A percentile compares a stretch with the other conserved stretches of the same genome.
Evolutionary conservation across 176 grass and related monocot species (phyloP).

Genomic region (Oryza glaberrima): DNA sequence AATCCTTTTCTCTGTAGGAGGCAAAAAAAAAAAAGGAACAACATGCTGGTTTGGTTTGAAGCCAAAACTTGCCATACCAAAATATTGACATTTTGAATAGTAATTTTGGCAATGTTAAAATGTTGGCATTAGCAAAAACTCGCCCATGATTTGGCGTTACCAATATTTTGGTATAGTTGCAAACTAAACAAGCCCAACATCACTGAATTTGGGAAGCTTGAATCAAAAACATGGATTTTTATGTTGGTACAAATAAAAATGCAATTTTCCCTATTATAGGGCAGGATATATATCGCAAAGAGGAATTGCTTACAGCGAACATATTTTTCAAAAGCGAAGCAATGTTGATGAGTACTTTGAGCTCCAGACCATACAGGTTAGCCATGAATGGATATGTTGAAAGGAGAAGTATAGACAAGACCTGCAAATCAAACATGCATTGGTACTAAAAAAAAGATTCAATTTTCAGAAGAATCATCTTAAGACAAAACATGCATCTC

Average conservation of each 20-base stretch:
- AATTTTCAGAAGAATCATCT: slow-evolving; percentile 12
- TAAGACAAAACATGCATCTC: slow-evolving; percentile 15
- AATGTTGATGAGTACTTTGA: slow-evolving; percentile 58
- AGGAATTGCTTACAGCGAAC: slow-evolving; percentile 50
- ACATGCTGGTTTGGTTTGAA: too few relatives aligned
- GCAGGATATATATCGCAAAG: neutral
- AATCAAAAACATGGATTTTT: slow-evolving; percentile 14
- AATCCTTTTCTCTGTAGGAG: neutral
- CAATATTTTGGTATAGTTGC: too few relatives aligned
- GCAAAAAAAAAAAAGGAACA: neutral
- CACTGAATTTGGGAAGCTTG: neutral
- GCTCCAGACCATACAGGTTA: slow-evolving; percentile 49
- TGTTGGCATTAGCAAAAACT: too few relatives aligned
- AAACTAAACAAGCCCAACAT: neutral
- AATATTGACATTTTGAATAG: too few relatives aligned
- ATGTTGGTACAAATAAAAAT: neutral
- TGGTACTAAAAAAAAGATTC: neutral
- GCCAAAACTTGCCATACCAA: too few relatives aligned
- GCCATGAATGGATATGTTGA: slow-evolving; percentile 63
- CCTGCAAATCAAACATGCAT: slow-evolving; percentile 44
- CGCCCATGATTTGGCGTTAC: too few relatives aligned
- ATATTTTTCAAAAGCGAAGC: slow-evolving; percentile 64
- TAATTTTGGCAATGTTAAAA: too few relatives aligned
- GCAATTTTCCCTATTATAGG: neutral
- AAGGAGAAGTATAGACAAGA: slow-evolving; percentile 66